Evolutionary conservation across 495 filamentous ascomycete genomes (phyloP), one percentile per base, ranked within the genome.

Genomic region (Neohortaea acidophila): DNA sequence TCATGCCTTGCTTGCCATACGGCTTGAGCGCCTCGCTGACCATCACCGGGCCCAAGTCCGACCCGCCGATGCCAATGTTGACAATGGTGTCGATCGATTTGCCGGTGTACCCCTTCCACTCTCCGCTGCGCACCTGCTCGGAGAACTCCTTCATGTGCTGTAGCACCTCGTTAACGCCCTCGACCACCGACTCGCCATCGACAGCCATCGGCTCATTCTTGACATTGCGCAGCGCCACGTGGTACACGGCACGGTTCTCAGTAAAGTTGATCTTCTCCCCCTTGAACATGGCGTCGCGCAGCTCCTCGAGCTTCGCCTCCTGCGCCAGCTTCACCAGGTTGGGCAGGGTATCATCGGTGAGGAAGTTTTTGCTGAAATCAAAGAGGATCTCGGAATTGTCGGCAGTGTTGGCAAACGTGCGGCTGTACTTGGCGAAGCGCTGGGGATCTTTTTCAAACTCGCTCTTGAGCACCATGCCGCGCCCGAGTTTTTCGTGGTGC

Each of bases 221-320:
- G 39, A 79, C 72, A 58, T 97, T 97, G 56, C 89, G 79, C 55
- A 97, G 65, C 29, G 91, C 91, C 50, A 78, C 73, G 61, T 96
- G 89, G 66, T 93, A 94, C 45, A 97, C 89, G 46, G 89, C 89
- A 39, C 91, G 76, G 51, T 89, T 66, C 70, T 97, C 89, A 30
- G 89, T 97, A 67, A 93, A 93, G 72, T 97, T 97, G 69, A 97
- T 96, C 70, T 87, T 84, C 56, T 94, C 80, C 48, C 89, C 89
- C 24, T 73, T 75, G 62, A 97, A 97, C 87, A 96, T 94, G 41
- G 72, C 77, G 75, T 96, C 89, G 25, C 86, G 77, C 44, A 96
- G 81, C 66, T 87, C 68, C 69, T 94, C 89, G 20, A 97, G 54
- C 48, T 75, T 73, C 38, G 85, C 85, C 61, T 96, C 79, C 64